Evolutionary conservation across 352 stramenopile genomes (phyloP).

Genomic region (Halophytophthora batemanensis): DNA sequence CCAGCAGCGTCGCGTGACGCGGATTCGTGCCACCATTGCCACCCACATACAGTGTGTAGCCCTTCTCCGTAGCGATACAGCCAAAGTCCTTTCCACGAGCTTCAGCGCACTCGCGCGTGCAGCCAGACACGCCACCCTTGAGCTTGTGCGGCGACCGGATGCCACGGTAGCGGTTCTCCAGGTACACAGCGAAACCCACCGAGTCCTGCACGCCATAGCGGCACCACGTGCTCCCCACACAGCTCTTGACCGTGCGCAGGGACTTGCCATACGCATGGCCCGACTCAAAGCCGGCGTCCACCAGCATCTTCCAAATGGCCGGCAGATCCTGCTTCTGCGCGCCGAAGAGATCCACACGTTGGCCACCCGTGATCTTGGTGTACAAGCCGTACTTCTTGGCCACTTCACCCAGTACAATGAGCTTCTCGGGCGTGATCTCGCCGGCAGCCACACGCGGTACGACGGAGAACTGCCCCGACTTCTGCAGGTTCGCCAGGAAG

Average conservation of each 20-base stretch:
- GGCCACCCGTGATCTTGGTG: slow-evolving; percentile 93
- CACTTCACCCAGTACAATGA: slow-evolving; percentile 87
- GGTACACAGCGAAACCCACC: slow-evolving; percentile 87
- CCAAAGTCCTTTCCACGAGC: slow-evolving; percentile 92
- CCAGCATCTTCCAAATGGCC: slow-evolving; percentile 91
- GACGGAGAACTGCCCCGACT: slow-evolving; percentile 91
- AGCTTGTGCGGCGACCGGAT: slow-evolving; percentile 92
- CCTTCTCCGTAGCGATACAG: slow-evolving; percentile 90
- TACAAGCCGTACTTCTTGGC: slow-evolving; percentile 91
- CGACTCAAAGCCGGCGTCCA: slow-evolving; percentile 87
- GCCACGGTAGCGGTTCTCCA: slow-evolving; percentile 92
- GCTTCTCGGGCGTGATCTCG: slow-evolving; percentile 88
- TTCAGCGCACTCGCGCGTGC: slow-evolving; percentile 90
- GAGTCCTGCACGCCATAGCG: slow-evolving; percentile 90
- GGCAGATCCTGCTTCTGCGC: slow-evolving; percentile 90
- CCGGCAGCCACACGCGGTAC: slow-evolving; percentile 89
- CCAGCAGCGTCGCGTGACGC: slow-evolving; percentile 69
- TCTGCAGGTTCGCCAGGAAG: slow-evolving; percentile 91
- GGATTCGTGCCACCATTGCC: slow-evolving; percentile 87
- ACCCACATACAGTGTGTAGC: slow-evolving; percentile 91
- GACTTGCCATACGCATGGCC: slow-evolving; percentile 93
- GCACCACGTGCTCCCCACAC: slow-evolving; percentile 91
- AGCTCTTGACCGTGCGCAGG: slow-evolving; percentile 92
- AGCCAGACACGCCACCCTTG: slow-evolving; percentile 89
- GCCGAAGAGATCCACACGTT: slow-evolving; percentile 92